These are phyloP conservation scores for Fusarium falciforme DNA, from an alignment of 2,329 filamentous ascomycete species.

Conservation along the genomic window DNA sequence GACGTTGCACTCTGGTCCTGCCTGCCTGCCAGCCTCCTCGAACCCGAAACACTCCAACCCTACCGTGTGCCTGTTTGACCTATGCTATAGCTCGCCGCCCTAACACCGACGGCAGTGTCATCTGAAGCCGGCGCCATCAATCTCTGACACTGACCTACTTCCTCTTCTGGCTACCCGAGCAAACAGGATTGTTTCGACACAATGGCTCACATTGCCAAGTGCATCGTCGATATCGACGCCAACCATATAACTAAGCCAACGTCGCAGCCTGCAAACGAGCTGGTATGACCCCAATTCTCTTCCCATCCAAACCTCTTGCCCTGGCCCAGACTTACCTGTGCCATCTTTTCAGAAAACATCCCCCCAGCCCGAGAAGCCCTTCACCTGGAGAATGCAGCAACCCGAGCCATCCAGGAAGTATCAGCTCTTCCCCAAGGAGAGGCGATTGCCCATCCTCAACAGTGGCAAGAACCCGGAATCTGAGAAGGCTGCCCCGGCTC, in stretches of 20 bases:
- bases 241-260: slow-evolving; percentile 64
- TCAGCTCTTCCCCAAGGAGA: slow-evolving; percentile 69
- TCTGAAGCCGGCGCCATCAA: slow-evolving; percentile 36
- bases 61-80: slow-evolving; percentile 30
- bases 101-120: slow-evolving; percentile 35
- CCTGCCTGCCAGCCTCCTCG: slow-evolving; percentile 28
- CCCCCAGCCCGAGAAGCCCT: slow-evolving; percentile 60
- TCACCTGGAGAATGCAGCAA: slow-evolving; percentile 70
- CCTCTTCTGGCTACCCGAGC: slow-evolving; percentile 34
- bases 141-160: slow-evolving; percentile 41
- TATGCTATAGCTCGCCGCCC: slow-evolving; percentile 36
- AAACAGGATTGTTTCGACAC: slow-evolving; percentile 41
- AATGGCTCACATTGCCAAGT: slow-evolving; percentile 74
- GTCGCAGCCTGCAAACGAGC: slow-evolving; percentile 58
- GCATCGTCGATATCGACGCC: slow-evolving; percentile 63
- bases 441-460: slow-evolving; percentile 55
- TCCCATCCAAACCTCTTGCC: slow-evolving; percentile 16
- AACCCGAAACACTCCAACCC: slow-evolving; percentile 44
- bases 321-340: slow-evolving; percentile 29
- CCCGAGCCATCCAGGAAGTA: slow-evolving; percentile 65
- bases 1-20: slow-evolving; percentile 29
- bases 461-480: slow-evolving; percentile 62
- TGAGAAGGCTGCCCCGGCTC: slow-evolving; percentile 60
- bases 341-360: slow-evolving; percentile 36
- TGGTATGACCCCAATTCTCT: slow-evolving; percentile 50